Evolutionary conservation across 495 filamentous ascomycete genomes (phyloP).

Genomic region (Choiromyces venosus): DNA sequence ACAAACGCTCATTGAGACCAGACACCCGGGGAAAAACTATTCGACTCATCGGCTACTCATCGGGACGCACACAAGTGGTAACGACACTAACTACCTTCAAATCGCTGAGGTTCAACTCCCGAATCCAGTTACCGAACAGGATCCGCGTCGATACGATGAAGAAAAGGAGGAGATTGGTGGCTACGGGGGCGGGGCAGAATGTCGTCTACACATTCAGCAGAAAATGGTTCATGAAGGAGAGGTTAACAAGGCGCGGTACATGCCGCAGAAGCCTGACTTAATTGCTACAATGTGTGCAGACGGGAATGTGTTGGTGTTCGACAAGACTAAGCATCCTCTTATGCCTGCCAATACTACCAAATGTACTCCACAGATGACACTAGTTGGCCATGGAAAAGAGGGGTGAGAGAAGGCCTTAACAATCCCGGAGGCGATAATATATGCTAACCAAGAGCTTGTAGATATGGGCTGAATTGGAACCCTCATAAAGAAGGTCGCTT

Average conservation of each 20-base stretch:
- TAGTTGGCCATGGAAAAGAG: conserved; percentile 79
- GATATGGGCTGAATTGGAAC: conserved; percentile 80
- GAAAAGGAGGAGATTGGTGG: conserved; percentile 88
- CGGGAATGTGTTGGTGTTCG: conserved; percentile 83
- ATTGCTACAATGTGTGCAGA: conserved; percentile 92
- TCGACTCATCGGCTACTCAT: conserved; percentile 85
- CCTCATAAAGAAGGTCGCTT: conserved; percentile 76
- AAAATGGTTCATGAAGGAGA: conserved; percentile 95
- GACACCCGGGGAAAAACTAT: conserved; percentile 74
- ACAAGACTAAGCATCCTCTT: conserved; percentile 81
- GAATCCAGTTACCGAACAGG: conserved; percentile 64
- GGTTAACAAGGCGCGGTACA: conserved; percentile 97
- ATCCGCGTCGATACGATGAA: conserved; percentile 77
- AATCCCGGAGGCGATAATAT: background rate
- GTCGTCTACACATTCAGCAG: conserved; percentile 84
- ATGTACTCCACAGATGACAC: conserved; percentile 72
- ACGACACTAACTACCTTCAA: conserved; percentile 86
- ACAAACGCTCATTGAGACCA: conserved; percentile 40
- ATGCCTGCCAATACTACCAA: conserved; percentile 58
- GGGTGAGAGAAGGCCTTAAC: conserved; percentile 51
- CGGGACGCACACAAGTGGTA: conserved; percentile 88
- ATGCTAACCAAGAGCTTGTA: conserved; percentile 8
- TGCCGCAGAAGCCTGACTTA: conserved; percentile 94
- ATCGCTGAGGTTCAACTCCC: conserved; percentile 90
- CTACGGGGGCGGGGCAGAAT: conserved; percentile 62